Conservation (phyloP, 2,329 filamentous ascomycete species). For the Grosmannia serpens region DNA sequence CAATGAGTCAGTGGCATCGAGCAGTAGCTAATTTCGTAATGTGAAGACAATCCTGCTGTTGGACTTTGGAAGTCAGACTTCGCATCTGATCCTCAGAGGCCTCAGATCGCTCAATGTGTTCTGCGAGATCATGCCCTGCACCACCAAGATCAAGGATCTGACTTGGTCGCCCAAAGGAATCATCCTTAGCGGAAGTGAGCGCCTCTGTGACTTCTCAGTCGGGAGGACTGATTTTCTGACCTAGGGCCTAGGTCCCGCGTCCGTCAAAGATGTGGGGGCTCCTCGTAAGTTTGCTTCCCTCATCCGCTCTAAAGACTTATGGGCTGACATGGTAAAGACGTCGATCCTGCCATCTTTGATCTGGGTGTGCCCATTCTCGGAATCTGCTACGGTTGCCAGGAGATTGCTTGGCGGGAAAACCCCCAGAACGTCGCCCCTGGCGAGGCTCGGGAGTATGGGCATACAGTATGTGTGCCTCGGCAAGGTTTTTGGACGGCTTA, state of each 20-base stretch:
- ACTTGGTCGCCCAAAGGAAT: constrained; percentile 63
- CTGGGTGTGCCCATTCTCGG: constrained; percentile 24
- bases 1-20: background rate
- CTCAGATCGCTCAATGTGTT: constrained; percentile 62
- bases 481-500: background rate
- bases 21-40: background rate
- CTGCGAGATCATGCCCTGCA: constrained; percentile 63
- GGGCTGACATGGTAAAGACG: constrained; percentile 29
- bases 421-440: background rate
- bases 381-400: constrained; percentile 14
- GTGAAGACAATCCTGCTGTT: constrained; percentile 56
- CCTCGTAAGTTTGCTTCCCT: constrained; percentile 29
- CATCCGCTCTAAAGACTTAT: background rate
- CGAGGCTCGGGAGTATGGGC: background rate
- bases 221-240: constrained; percentile 6
- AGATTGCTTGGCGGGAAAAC: constrained; percentile 3
- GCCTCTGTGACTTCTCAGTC: background rate
- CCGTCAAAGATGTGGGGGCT: constrained; percentile 69
- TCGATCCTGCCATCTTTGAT: constrained; percentile 72
- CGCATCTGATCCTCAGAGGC: constrained; percentile 63
- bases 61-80: constrained; percentile 62
- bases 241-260: constrained; percentile 33
- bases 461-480: background rate
- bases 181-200: constrained; percentile 55
- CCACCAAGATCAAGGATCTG: background rate